A percentile compares a stretch with the other conserved stretches of the same genome.
phyloP scores from a whole-genome alignment of 2,329 filamentous ascomycete genomes.

The Aspergillus sergii region DNA sequence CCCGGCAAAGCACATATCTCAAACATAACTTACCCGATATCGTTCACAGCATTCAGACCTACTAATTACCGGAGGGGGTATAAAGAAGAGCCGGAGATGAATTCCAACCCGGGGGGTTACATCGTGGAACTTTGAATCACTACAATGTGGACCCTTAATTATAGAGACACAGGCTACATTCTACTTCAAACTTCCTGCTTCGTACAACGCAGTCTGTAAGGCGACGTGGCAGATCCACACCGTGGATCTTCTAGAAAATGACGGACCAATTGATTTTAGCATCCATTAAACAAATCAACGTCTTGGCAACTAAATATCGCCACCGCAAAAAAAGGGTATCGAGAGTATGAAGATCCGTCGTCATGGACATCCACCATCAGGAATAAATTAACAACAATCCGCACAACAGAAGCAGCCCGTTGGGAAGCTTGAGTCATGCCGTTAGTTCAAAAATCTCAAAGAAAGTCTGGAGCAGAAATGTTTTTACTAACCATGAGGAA shows the following conservation, averaged over 20 bases:
- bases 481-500: background rate
- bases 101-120: background rate
- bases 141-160: background rate
- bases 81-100: background rate
- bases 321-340: background rate
- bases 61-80: background rate
- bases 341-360: background rate
- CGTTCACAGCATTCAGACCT: background rate
- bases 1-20: background rate
- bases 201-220: background rate
- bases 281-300: background rate
- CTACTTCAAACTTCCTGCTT: background rate
- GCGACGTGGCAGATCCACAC: background rate
- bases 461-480: background rate
- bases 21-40: background rate
- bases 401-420: conserved; percentile 7
- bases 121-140: background rate
- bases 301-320: background rate
- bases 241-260: background rate
- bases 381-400: conserved; percentile 1
- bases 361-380: background rate
- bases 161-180: background rate
- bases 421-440: background rate
- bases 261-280: background rate
- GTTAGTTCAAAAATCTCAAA: background rate